A percentile compares a stretch with the other conserved stretches of the same genome.
Evolutionary conservation across 1,284 basidiomycete genomes (phyloP).

Genomic region (Sporisorium sorghi): DNA sequence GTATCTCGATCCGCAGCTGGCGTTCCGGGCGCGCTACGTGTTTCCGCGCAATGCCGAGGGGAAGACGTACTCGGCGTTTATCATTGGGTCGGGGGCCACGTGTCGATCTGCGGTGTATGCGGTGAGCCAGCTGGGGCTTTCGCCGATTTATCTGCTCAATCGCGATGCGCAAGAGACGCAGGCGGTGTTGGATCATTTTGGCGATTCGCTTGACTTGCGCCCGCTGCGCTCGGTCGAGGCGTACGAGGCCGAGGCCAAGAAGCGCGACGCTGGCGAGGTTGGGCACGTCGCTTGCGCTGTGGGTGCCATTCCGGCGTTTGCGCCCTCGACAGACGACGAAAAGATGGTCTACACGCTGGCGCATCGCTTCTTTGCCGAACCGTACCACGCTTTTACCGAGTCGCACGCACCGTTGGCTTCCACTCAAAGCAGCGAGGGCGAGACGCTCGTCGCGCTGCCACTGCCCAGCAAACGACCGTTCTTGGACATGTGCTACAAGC

Average conservation of each 20-base stretch:
- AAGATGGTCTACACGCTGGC: conserved; percentile 65
- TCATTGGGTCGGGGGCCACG: conserved; percentile 58
- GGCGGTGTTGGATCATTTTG: conserved; percentile 51
- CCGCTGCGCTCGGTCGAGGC: conserved; percentile 39
- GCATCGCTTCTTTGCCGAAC: conserved; percentile 48
- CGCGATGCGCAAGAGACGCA: conserved; percentile 47
- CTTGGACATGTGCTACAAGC: conserved; percentile 70
- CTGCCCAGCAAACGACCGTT: conserved; percentile 59
- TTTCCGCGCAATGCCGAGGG: conserved; percentile 27
- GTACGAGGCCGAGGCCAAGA: conserved; percentile 29
- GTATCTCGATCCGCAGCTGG: conserved; percentile 38
- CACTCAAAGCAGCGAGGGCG: not conserved
- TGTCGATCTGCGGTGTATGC: conserved; percentile 57
- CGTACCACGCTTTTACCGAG: conserved; percentile 11
- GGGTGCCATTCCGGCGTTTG: conserved; percentile 66
- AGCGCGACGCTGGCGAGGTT: conserved; percentile 40
- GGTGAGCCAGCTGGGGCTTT: conserved; percentile 39
- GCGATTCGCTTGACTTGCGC: conserved; percentile 40
- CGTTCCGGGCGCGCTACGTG: conserved; percentile 20
- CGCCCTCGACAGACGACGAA: conserved; percentile 59
- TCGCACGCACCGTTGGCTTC: not conserved
- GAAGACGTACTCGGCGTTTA: conserved; percentile 50
- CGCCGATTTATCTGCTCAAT: conserved; percentile 54
- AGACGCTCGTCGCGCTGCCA: conserved; percentile 33
- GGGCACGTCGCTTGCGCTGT: conserved; percentile 52